These are phyloP conservation scores for Boeremia exigua DNA, from an alignment of 2,329 filamentous ascomycete species.

Conservation along the genomic window DNA sequence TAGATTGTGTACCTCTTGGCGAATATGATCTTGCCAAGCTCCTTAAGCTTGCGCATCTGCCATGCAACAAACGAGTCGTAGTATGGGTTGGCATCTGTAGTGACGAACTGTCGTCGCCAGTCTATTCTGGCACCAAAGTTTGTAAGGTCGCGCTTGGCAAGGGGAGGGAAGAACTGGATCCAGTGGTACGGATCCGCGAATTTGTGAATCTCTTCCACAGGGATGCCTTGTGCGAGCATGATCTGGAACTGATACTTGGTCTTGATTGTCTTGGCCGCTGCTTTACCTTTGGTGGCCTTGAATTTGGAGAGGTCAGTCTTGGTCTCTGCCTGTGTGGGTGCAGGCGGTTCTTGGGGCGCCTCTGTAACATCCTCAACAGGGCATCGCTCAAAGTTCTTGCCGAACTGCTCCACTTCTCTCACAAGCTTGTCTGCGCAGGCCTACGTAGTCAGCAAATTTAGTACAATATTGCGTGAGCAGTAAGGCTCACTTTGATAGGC, in stretches of 20 bases:
- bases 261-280: slow-evolving; percentile 85
- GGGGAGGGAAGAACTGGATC: slow-evolving; percentile 89
- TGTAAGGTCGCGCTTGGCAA: slow-evolving; percentile 78
- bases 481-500: slow-evolving; percentile 70
- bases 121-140: slow-evolving; percentile 87
- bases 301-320: slow-evolving; percentile 92
- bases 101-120: slow-evolving; percentile 91
- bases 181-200: slow-evolving; percentile 93
- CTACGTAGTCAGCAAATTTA: slow-evolving; percentile 7
- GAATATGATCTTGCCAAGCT: slow-evolving; percentile 91
- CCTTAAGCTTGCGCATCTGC: slow-evolving; percentile 94
- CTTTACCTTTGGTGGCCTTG: slow-evolving; percentile 77
- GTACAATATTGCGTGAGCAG: background rate
- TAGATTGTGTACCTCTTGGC: slow-evolving; percentile 91
- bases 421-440: slow-evolving; percentile 94
- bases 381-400: slow-evolving; percentile 82
- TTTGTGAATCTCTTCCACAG: slow-evolving; percentile 84
- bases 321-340: slow-evolving; percentile 66
- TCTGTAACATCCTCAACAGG: slow-evolving; percentile 45
- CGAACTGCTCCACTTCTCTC: slow-evolving; percentile 88
- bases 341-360: slow-evolving; percentile 59
- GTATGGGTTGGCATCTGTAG: slow-evolving; percentile 95
- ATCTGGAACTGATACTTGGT: slow-evolving; percentile 97
- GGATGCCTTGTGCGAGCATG: slow-evolving; percentile 89
- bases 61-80: slow-evolving; percentile 95